phyloP scores from a whole-genome alignment of 192 early-diverging fungal species.

The Linnemannia elongata region DNA sequence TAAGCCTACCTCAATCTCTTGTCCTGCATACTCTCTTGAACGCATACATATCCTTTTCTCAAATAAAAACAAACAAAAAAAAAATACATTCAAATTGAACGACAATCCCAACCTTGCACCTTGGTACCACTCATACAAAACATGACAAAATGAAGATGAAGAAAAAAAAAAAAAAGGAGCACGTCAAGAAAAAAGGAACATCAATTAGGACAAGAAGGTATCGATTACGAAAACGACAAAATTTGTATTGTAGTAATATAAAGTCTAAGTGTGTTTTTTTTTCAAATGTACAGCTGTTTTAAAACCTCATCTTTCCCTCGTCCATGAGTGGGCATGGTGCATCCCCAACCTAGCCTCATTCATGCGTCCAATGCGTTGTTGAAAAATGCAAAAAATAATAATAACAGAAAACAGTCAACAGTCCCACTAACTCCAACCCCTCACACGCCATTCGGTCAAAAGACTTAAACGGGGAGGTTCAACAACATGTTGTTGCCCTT shows the following conservation, averaged over 20 bases:
- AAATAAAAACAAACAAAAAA: no score
- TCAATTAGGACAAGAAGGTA: neutral
- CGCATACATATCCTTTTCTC: no score
- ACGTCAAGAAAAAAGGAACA: no score
- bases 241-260: conserved; percentile 4
- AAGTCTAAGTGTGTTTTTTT: neutral
- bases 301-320: neutral
- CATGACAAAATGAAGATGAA: no score
- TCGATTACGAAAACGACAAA: neutral
- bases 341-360: neutral
- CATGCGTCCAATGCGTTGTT: neutral
- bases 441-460: neutral
- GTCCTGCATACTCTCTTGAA: no score
- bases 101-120: neutral
- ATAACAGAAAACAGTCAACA: neutral
- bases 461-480: conserved; percentile 54
- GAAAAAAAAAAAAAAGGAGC: no score
- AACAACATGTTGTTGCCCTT: conserved; percentile 59
- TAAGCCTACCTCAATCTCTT: no score
- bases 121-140: no score
- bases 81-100: neutral
- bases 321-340: neutral
- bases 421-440: neutral
- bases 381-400: neutral
- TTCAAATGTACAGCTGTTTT: conserved; percentile 7